These are phyloP conservation scores for Trichoderma gamsii DNA, from an alignment of 495 filamentous ascomycete species.

Conservation along the genomic window DNA sequence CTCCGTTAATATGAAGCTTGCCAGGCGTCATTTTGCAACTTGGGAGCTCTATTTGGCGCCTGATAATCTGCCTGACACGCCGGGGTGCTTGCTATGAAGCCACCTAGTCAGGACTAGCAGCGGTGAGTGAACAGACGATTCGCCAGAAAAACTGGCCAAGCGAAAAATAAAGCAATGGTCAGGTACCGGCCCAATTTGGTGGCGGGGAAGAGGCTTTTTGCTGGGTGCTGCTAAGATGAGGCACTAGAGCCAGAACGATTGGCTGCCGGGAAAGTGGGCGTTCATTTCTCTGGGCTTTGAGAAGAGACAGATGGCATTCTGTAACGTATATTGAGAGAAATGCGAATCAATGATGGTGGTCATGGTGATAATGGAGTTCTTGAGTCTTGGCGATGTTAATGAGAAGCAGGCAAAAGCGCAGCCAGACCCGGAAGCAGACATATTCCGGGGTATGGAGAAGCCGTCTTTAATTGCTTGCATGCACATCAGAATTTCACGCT, in stretches of 20 bases:
- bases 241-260: background rate
- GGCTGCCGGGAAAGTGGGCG: background rate
- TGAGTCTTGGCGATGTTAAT: too few species aligned
- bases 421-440: too few species aligned
- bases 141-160: background rate
- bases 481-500: too few species aligned
- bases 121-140: background rate
- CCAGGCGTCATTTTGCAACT: background rate
- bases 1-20: background rate
- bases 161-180: background rate
- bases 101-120: background rate
- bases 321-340: too few species aligned
- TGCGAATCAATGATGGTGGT: too few species aligned
- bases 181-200: background rate
- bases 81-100: background rate
- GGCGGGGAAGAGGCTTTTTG: constrained; percentile 1
- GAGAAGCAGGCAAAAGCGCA: too few species aligned
- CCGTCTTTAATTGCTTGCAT: too few species aligned
- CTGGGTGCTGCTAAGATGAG: background rate
- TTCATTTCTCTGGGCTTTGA: background rate
- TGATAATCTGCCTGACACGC: constrained; percentile 6
- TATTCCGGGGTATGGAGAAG: background rate
- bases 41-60: background rate
- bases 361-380: too few species aligned
- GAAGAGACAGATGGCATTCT: background rate